A percentile compares a stretch with the other conserved stretches of the same genome.
Evolutionary conservation across 257 asterid genomes (phyloP).

Genomic region (Apocynum venetum): DNA sequence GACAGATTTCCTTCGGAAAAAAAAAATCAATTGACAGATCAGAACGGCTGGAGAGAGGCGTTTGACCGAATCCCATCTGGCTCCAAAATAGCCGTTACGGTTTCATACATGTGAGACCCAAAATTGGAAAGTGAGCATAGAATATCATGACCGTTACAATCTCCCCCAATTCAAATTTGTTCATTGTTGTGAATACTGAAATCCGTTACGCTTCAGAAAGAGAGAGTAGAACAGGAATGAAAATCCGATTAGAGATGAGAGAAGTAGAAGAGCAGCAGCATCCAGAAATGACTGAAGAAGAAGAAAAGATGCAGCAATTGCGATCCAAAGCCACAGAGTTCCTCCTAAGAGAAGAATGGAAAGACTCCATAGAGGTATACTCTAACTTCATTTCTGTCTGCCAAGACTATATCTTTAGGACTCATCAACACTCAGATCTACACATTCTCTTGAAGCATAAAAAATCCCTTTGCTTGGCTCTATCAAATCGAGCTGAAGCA

Average conservation of each 20-base stretch:
- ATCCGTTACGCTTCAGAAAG: not conserved
- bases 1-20: too few relatives aligned
- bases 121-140: not conserved
- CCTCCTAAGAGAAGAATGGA: conserved; percentile 68
- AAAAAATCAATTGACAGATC: too few relatives aligned
- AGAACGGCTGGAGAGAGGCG: not conserved
- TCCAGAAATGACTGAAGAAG: conserved; percentile 35
- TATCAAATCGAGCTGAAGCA: conserved; percentile 80
- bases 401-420: conserved; percentile 32
- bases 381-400: conserved; percentile 53
- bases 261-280: conserved; percentile 22
- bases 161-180: conserved; percentile 9
- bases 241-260: conserved; percentile 17
- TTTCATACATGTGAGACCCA: conserved; percentile 1
- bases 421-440: conserved; percentile 27
- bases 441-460: conserved; percentile 31
- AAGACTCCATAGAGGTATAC: conserved; percentile 45
- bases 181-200: not conserved
- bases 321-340: conserved; percentile 82
- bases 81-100: conserved; percentile 18
- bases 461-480: conserved; percentile 56
- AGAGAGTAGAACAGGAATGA: not conserved
- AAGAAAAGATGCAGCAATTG: conserved; percentile 45
- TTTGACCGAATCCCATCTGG: not conserved
- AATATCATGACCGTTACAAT: conserved; percentile 15